A percentile compares a stretch with the other conserved stretches of the same genome.
Evolutionary conservation across 2,329 filamentous ascomycete genomes (phyloP).

Genomic region (Neofusicoccum kwambonambiense): DNA sequence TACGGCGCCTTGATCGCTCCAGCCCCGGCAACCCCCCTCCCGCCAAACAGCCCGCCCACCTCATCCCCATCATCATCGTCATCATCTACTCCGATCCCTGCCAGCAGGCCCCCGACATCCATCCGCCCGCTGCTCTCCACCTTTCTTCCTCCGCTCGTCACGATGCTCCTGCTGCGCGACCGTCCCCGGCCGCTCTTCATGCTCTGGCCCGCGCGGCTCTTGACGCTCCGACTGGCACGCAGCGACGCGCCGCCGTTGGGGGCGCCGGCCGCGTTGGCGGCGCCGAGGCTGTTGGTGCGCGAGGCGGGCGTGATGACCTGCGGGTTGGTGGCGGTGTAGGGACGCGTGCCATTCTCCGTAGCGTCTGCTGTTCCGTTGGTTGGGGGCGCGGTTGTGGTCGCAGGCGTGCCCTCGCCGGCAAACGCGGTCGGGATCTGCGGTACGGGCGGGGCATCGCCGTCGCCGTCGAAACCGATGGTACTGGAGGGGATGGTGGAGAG

Average conservation of each 20-base stretch:
- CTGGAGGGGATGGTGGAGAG: slow-evolving; percentile 7
- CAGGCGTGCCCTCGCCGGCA: slow-evolving; percentile 1
- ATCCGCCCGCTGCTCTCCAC: slow-evolving; percentile 22
- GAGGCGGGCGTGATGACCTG: background rate
- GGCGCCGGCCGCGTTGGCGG: background rate
- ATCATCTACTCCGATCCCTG: slow-evolving; percentile 31
- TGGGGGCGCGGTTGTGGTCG: background rate
- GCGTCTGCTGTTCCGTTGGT: background rate
- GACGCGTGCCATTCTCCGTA: background rate
- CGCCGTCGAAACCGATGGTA: background rate
- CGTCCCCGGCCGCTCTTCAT: slow-evolving; percentile 29
- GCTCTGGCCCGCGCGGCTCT: slow-evolving; percentile 21
- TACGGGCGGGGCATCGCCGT: background rate
- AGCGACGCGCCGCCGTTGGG: background rate
- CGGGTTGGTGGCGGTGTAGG: background rate
- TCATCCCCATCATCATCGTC: slow-evolving; percentile 21
- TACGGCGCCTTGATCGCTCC: slow-evolving; percentile 30
- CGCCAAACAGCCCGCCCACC: slow-evolving; percentile 22
- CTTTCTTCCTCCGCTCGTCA: background rate
- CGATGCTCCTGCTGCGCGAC: slow-evolving; percentile 20
- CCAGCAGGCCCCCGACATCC: slow-evolving; percentile 34
- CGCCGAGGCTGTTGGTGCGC: background rate
- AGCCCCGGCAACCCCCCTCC: background rate
- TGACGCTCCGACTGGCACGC: slow-evolving; percentile 1
- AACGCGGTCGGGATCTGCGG: slow-evolving; percentile 4